These are phyloP conservation scores for Neofusicoccum ribis DNA, from an alignment of 2,329 filamentous ascomycete species.

Conservation along the genomic window DNA sequence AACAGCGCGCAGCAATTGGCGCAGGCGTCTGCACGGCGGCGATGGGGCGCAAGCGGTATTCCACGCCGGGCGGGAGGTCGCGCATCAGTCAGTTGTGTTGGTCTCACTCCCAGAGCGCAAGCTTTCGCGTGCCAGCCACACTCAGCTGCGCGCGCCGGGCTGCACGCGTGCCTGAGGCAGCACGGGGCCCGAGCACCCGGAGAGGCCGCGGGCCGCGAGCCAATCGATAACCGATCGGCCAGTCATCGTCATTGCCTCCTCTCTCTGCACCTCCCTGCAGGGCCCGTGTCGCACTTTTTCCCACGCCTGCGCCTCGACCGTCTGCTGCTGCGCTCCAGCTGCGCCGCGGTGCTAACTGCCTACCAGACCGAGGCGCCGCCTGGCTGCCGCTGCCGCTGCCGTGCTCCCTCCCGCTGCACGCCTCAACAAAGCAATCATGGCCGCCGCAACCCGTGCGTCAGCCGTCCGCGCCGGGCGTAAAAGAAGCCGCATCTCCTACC, in stretches of 20 bases:
- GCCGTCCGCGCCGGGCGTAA: slow-evolving; percentile 33
- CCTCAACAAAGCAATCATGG: not conserved
- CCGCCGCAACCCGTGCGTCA: slow-evolving; percentile 10
- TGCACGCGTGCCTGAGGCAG: not conserved
- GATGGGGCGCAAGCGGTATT: not conserved
- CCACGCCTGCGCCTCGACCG: not conserved
- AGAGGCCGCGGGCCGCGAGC: not conserved
- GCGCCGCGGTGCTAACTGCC: not conserved
- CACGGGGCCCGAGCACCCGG: not conserved
- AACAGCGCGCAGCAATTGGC: not conserved
- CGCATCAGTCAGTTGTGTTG: not conserved
- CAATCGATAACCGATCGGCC: slow-evolving; percentile 10
- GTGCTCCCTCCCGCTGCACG: not conserved
- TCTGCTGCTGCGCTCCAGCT: not conserved
- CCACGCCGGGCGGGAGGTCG: not conserved
- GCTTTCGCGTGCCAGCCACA: slow-evolving; percentile 4
- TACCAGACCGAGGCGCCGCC: not conserved
- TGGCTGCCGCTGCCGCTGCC: not conserved
- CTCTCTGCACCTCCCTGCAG: slow-evolving; percentile 10
- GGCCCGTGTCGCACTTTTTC: not conserved
- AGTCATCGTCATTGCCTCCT: slow-evolving; percentile 7
- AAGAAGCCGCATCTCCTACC: slow-evolving; percentile 37
- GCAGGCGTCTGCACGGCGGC: not conserved
- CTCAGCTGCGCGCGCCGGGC: not conserved
- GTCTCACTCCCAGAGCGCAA: slow-evolving; percentile 9